Percentiles rank a stretch among this genome's conserved stretches.
Conservation (phyloP, 2,329 filamentous ascomycete genomes). For the Cytospora chrysosperma region DNA sequence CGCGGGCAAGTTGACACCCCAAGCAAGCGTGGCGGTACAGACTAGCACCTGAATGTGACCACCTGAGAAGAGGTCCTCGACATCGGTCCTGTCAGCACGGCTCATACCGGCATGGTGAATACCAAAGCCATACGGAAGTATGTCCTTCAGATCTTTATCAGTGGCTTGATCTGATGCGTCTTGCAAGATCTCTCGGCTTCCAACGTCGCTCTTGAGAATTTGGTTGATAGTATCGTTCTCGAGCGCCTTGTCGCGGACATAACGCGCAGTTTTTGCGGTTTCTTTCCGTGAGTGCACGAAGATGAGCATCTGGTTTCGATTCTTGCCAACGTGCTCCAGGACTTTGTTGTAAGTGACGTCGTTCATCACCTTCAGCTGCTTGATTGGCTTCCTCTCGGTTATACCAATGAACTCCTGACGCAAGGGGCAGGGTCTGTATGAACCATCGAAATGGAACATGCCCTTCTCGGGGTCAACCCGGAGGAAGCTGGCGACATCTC, state of each 20-base stretch:
- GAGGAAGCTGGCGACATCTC: conserved; percentile 92
- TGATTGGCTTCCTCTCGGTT: conserved; percentile 97
- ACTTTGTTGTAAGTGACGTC: conserved; percentile 98
- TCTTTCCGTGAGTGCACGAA: conserved; percentile 99
- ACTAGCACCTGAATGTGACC: conserved; percentile 93
- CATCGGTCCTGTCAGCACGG: conserved; percentile 88
- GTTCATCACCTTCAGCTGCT: conserved; percentile 99
- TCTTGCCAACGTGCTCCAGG: conserved; percentile 88
- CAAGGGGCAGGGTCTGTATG: conserved; percentile 88
- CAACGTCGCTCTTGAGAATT: conserved; percentile 89
- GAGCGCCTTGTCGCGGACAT: conserved; percentile 94
- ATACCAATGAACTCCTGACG: conserved; percentile 97
- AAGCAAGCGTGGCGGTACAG: conserved; percentile 95
- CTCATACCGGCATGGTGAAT: conserved; percentile 99
- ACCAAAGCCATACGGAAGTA: conserved; percentile 93
- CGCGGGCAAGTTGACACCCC: conserved; percentile 97
- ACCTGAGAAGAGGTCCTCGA: conserved; percentile 90
- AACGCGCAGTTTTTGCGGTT: conserved; percentile 94
- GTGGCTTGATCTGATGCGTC: conserved; percentile 81
- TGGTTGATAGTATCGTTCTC: conserved; percentile 96
- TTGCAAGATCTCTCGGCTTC: conserved; percentile 81
- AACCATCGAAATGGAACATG: conserved; percentile 94
- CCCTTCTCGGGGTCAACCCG: conserved; percentile 83
- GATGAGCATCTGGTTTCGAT: conserved; percentile 96
- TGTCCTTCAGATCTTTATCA: conserved; percentile 86